phyloP scores from a whole-genome alignment of 345 rosid genomes.

The Eucalyptus erythrocorys region DNA sequence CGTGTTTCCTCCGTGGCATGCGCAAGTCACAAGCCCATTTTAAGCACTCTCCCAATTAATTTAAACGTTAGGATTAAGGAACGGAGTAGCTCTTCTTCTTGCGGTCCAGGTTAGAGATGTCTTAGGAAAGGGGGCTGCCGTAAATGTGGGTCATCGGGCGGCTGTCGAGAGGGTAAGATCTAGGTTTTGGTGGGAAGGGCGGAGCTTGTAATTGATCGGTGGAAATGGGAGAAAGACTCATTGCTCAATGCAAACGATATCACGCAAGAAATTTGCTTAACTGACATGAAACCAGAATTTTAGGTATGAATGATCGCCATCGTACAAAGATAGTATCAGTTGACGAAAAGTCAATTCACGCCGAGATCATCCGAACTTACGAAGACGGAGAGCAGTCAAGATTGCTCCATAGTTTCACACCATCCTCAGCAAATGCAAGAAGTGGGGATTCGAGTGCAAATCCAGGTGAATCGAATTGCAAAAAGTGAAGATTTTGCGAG shows the following conservation, averaged over 20 bases:
- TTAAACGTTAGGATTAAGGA: too few relatives aligned
- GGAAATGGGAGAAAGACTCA: not conserved
- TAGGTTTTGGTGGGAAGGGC: not conserved
- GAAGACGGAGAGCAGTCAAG: not conserved
- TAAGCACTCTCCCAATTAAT: too few relatives aligned
- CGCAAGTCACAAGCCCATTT: too few relatives aligned
- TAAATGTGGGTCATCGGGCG: not conserved
- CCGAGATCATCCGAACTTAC: not conserved
- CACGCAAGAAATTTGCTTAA: not conserved
- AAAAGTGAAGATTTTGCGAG: not conserved
- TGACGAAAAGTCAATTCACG: not conserved
- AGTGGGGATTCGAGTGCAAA: not conserved
- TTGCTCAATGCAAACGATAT: not conserved
- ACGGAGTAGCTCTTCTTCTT: too few relatives aligned
- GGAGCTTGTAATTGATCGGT: not conserved
- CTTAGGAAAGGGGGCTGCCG: not conserved
- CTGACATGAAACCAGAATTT: not conserved
- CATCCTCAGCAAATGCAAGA: not conserved
- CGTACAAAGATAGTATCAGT: not conserved
- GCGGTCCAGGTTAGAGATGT: not conserved
- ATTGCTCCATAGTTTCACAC: not conserved
- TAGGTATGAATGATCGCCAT: not conserved
- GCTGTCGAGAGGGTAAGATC: not conserved
- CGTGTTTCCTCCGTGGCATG: too few relatives aligned
- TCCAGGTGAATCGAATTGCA: not conserved